These are phyloP conservation scores for Diutina rugosa DNA, from an alignment of 1,139 yeast genomes.

Conservation along the genomic window DNA sequence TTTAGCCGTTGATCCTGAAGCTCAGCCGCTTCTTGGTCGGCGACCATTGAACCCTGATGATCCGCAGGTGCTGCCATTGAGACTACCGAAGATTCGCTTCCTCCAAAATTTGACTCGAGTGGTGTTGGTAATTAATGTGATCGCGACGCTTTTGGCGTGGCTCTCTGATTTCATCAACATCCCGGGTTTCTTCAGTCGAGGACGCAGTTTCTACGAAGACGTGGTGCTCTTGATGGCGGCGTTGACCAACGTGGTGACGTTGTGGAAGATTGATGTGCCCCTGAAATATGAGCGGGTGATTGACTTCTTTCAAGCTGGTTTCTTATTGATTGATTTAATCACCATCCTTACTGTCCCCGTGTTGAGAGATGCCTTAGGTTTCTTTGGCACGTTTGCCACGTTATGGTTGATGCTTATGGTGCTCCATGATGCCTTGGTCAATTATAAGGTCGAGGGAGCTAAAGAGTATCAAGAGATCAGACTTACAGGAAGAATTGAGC, in stretches of 20 bases:
- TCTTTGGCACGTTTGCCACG: slow-evolving; percentile 37
- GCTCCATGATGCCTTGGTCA: slow-evolving; percentile 36
- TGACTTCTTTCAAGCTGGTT: slow-evolving; percentile 33
- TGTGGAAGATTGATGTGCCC: slow-evolving; percentile 46
- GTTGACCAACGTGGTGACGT: slow-evolving; percentile 32
- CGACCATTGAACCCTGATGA: slow-evolving; percentile 36
- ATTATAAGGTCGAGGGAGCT: slow-evolving; percentile 40
- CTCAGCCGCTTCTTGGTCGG: neutral
- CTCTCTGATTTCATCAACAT: slow-evolving; percentile 49
- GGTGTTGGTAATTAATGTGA: slow-evolving; percentile 24
- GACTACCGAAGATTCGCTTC: slow-evolving; percentile 33
- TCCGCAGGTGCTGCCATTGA: slow-evolving; percentile 52
- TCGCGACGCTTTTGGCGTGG: slow-evolving; percentile 33
- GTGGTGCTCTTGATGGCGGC: slow-evolving; percentile 36
- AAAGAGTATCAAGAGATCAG: slow-evolving; percentile 40
- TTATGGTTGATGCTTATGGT: slow-evolving; percentile 45
- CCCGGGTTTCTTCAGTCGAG: slow-evolving; percentile 44
- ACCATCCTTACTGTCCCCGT: slow-evolving; percentile 32
- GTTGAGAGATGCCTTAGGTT: slow-evolving; percentile 37
- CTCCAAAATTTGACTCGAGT: slow-evolving; percentile 26
- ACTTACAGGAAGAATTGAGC: slow-evolving; percentile 45
- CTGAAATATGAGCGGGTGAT: slow-evolving; percentile 39
- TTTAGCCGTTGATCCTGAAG: neutral
- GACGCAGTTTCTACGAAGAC: slow-evolving; percentile 48
- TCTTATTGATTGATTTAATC: slow-evolving; percentile 33